Percentiles rank a stretch among this genome's conserved stretches.
phyloP scores from a whole-genome alignment of 108 stramenopile genomes.

The Cyclotella choctawhatcheeana region DNA sequence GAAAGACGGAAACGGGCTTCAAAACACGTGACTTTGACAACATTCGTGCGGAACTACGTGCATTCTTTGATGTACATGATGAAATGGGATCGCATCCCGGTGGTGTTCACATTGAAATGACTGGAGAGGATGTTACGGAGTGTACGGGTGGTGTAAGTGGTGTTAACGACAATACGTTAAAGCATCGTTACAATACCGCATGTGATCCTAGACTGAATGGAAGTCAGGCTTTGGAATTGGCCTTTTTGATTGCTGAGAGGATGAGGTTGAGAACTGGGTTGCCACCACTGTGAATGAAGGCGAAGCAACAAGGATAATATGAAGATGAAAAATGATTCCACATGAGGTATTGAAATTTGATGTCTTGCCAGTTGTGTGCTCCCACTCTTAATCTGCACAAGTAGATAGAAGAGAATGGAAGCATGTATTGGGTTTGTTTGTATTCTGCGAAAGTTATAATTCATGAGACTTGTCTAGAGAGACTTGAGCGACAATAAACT shows the following conservation, averaged over 20 bases:
- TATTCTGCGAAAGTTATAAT: too few species aligned
- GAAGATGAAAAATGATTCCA: too few species aligned
- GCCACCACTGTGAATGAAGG: conserved; percentile 71
- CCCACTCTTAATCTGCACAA: too few species aligned
- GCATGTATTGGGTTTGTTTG: too few species aligned
- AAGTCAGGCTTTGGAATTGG: conserved; percentile 97
- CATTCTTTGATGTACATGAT: conserved; percentile 99
- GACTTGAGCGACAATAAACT: too few species aligned
- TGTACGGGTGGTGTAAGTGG: conserved; percentile 94
- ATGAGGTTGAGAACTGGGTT: conserved; percentile 90
- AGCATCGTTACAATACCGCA: conserved; percentile 88
- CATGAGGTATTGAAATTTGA: too few species aligned
- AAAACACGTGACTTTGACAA: conserved; percentile 97
- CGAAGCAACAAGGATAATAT: too few species aligned
- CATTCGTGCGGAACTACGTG: conserved; percentile 93
- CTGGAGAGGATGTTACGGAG: conserved; percentile 98
- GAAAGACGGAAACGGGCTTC: conserved; percentile 91
- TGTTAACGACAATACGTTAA: conserved; percentile 85
- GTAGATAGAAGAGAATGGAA: too few species aligned
- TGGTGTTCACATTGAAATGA: conserved; percentile 98
- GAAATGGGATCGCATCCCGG: conserved; percentile 97
- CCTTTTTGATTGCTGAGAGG: conserved; percentile 96
- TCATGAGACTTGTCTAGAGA: too few species aligned
- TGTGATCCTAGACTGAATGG: conserved; percentile 99
- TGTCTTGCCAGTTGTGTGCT: too few species aligned